phyloP scores from a whole-genome alignment of 768 basidiomycete species.

The Gyrodon lividus region DNA sequence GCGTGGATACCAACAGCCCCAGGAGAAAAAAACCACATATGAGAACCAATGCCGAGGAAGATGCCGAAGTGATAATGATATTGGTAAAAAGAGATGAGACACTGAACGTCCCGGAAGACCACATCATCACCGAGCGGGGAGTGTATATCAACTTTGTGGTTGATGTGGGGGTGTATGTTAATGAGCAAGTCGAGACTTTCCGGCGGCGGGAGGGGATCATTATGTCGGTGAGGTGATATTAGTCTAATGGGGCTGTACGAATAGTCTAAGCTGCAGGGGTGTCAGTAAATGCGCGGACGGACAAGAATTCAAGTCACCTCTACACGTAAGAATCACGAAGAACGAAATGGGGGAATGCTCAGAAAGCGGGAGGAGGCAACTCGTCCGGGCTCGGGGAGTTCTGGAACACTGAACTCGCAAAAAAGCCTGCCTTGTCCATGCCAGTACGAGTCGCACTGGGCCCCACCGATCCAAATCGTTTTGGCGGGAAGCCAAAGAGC shows the following conservation, averaged over 20 bases:
- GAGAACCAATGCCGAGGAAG: slow-evolving; percentile 28
- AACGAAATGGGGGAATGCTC: slow-evolving; percentile 36
- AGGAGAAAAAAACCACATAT: slow-evolving; percentile 26
- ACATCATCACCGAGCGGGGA: slow-evolving; percentile 7
- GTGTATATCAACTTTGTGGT: slow-evolving; percentile 6
- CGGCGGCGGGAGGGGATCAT: slow-evolving; percentile 26
- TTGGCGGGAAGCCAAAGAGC: slow-evolving; percentile 32
- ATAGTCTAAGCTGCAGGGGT: slow-evolving; percentile 34
- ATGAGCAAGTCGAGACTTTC: slow-evolving; percentile 27
- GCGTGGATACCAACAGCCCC: slow-evolving; percentile 34
- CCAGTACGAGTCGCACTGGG: slow-evolving; percentile 21
- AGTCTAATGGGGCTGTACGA: slow-evolving; percentile 38
- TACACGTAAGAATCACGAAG: slow-evolving; percentile 30
- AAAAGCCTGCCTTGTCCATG: slow-evolving; percentile 49
- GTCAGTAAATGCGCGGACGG: background rate
- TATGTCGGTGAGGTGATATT: slow-evolving; percentile 35
- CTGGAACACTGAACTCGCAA: slow-evolving; percentile 82
- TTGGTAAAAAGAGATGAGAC: slow-evolving; percentile 29
- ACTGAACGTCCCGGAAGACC: slow-evolving; percentile 22
- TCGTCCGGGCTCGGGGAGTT: slow-evolving; percentile 85
- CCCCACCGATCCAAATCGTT: slow-evolving; percentile 31
- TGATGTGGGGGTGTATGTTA: slow-evolving; percentile 11
- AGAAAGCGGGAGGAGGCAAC: slow-evolving; percentile 66
- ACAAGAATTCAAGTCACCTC: slow-evolving; percentile 31
- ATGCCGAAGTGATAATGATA: slow-evolving; percentile 47